These are phyloP conservation scores for Calocera cornea DNA, from an alignment of 768 basidiomycete species.

Conservation along the genomic window DNA sequence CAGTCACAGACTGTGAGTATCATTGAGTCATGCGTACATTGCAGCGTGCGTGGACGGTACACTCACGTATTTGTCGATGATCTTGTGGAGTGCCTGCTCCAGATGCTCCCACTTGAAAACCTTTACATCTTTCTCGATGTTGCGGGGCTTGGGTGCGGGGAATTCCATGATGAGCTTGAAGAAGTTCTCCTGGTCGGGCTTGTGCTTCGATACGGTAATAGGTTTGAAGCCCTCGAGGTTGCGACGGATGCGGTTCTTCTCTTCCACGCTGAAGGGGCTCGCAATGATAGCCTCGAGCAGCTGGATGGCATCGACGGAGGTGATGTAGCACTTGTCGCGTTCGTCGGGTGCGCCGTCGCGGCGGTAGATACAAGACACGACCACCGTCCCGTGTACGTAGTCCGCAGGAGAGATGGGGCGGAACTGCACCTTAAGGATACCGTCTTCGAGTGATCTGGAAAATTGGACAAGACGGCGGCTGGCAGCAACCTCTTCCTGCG, in stretches of 20 bases:
- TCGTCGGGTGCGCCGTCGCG: constrained; percentile 34
- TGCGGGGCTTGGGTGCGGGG: constrained; percentile 82
- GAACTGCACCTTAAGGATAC: constrained; percentile 64
- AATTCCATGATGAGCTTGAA: constrained; percentile 96
- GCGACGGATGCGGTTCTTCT: constrained; percentile 90
- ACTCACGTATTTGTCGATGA: constrained; percentile 33
- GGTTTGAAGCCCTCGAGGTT: constrained; percentile 90
- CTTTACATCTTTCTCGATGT: constrained; percentile 90
- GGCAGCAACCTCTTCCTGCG: constrained; percentile 45
- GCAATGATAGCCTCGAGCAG: constrained; percentile 73
- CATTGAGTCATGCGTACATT: constrained; percentile 4
- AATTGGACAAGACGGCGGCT: constrained; percentile 83
- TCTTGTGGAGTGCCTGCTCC: constrained; percentile 29
- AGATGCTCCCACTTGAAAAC: constrained; percentile 35
- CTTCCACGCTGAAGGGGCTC: constrained; percentile 73
- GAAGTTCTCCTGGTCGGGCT: constrained; percentile 65
- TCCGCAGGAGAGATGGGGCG: constrained; percentile 59
- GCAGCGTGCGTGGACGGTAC: constrained; percentile 1
- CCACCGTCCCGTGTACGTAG: constrained; percentile 58
- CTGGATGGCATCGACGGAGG: constrained; percentile 91
- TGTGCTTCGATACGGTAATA: constrained; percentile 78
- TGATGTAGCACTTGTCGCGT: constrained; percentile 65
- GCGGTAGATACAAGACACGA: constrained; percentile 90
- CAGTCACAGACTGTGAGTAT: not conserved
- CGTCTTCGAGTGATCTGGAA: constrained; percentile 60